A percentile compares a stretch with the other conserved stretches of the same genome.
These are phyloP conservation scores for Teunomyces pallodes DNA, from an alignment of 805 yeast species.

Conservation along the genomic window DNA sequence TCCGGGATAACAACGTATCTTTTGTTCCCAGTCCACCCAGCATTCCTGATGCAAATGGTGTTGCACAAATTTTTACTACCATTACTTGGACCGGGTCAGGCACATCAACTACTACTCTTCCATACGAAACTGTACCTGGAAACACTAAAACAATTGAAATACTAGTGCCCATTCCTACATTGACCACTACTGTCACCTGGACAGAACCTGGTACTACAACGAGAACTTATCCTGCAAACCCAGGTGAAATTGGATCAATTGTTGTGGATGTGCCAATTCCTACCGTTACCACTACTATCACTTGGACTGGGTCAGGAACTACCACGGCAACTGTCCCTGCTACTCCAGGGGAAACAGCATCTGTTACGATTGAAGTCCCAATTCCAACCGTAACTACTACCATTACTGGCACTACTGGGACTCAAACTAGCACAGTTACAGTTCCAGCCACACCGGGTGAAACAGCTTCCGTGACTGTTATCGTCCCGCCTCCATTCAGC, in stretches of 20 bases:
- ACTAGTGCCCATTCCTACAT: not conserved
- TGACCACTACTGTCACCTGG: conserved; percentile 10
- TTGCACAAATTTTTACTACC: not conserved
- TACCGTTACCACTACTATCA: not conserved
- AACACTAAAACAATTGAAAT: conserved; percentile 11
- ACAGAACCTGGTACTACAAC: not conserved
- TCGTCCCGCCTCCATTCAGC: not conserved
- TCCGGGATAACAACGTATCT: conserved; percentile 6
- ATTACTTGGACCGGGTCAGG: conserved; percentile 9
- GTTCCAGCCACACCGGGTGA: not conserved
- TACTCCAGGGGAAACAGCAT: not conserved
- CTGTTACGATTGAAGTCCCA: not conserved
- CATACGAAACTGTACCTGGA: not conserved
- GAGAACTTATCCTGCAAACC: not conserved
- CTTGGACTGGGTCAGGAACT: not conserved
- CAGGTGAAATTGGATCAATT: not conserved
- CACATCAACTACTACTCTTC: conserved; percentile 16
- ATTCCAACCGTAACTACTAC: not conserved
- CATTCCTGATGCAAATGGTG: not conserved
- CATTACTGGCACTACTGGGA: not conserved
- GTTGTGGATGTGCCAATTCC: not conserved
- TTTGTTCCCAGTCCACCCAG: not conserved
- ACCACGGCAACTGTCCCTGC: not conserved
- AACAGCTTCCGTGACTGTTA: not conserved
- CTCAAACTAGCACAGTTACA: not conserved